phyloP scores from a whole-genome alignment of 2,329 filamentous ascomycete species.

The Cadophora sp. region DNA sequence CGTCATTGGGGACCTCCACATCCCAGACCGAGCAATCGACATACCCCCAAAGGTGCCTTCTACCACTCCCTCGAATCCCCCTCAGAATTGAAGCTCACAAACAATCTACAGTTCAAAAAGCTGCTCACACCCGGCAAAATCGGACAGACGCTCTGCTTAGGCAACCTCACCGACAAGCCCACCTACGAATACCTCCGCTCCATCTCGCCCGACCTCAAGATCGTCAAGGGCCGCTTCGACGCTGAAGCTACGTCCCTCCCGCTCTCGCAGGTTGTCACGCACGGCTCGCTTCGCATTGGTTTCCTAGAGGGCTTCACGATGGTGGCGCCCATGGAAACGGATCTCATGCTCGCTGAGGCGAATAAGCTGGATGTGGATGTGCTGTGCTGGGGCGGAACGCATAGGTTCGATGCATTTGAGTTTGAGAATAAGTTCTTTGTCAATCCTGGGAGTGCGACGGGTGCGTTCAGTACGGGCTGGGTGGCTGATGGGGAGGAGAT shows the following conservation, averaged over 20 bases:
- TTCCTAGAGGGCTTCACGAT: slow-evolving; percentile 74
- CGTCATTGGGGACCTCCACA: slow-evolving; percentile 92
- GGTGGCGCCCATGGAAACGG: slow-evolving; percentile 67
- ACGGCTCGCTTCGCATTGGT: slow-evolving; percentile 69
- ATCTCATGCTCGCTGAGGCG: slow-evolving; percentile 70
- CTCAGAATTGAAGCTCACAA: slow-evolving; percentile 24
- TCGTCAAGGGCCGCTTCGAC: slow-evolving; percentile 72
- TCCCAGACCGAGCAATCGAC: slow-evolving; percentile 89
- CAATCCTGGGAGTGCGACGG: slow-evolving; percentile 71
- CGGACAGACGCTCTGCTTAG: slow-evolving; percentile 79
- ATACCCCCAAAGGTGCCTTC: slow-evolving; percentile 81
- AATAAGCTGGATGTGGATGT: slow-evolving; percentile 74
- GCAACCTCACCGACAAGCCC: slow-evolving; percentile 79
- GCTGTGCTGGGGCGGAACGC: slow-evolving; percentile 72
- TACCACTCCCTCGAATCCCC: slow-evolving; percentile 19
- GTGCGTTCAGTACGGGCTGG: slow-evolving; percentile 66
- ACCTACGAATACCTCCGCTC: slow-evolving; percentile 83
- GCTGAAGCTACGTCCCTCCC: slow-evolving; percentile 71
- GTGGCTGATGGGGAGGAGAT: slow-evolving; percentile 70
- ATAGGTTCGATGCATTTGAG: slow-evolving; percentile 74
- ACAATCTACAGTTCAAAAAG: slow-evolving; percentile 73
- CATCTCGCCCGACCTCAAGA: slow-evolving; percentile 75
- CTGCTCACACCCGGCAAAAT: slow-evolving; percentile 85
- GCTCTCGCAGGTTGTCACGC: slow-evolving; percentile 69
- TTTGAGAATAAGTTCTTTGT: slow-evolving; percentile 79